Evolutionary conservation across 768 basidiomycete species (phyloP).

Genomic region (Xerocomellus amylosporus): DNA sequence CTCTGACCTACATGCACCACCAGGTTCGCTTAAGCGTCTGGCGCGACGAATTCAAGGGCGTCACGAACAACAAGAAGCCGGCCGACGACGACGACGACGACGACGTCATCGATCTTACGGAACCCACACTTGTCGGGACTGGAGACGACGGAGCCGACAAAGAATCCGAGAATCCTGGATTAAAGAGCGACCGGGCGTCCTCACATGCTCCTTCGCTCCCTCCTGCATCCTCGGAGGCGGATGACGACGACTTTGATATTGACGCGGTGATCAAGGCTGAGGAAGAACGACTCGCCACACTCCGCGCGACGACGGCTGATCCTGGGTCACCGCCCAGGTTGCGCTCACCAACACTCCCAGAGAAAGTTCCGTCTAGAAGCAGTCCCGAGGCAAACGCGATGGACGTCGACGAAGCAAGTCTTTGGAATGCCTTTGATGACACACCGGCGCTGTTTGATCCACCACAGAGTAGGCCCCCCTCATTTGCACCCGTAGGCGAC

Average conservation of each 20-base stretch:
- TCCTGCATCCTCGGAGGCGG: slow-evolving; percentile 39
- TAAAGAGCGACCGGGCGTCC: slow-evolving; percentile 29
- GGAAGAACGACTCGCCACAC: slow-evolving; percentile 33
- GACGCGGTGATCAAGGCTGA: slow-evolving; percentile 51
- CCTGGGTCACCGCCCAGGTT: background rate
- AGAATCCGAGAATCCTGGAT: slow-evolving; percentile 4
- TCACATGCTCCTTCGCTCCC: slow-evolving; percentile 40
- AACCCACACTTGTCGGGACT: slow-evolving; percentile 25
- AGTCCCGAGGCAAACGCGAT: slow-evolving; percentile 11
- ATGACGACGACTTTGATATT: slow-evolving; percentile 50
- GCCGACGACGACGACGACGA: too few relatives aligned
- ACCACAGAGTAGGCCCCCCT: background rate
- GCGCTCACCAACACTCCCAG: slow-evolving; percentile 1
- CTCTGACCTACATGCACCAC: slow-evolving; percentile 8
- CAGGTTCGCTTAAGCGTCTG: slow-evolving; percentile 74
- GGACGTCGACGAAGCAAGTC: slow-evolving; percentile 40
- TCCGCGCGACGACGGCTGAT: slow-evolving; percentile 14
- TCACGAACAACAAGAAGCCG: slow-evolving; percentile 35
- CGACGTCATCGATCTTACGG: slow-evolving; percentile 33
- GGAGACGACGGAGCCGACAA: slow-evolving; percentile 22
- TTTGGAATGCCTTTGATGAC: slow-evolving; percentile 33
- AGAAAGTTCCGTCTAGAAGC: slow-evolving; percentile 6
- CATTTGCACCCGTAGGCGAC: slow-evolving; percentile 28
- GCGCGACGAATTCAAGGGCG: slow-evolving; percentile 63
- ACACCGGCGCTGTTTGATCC: background rate